Base-by-base conservation (phyloP, 2,329 filamentous ascomycete genomes). In the Microdochium trichocladiopsis region DNA sequence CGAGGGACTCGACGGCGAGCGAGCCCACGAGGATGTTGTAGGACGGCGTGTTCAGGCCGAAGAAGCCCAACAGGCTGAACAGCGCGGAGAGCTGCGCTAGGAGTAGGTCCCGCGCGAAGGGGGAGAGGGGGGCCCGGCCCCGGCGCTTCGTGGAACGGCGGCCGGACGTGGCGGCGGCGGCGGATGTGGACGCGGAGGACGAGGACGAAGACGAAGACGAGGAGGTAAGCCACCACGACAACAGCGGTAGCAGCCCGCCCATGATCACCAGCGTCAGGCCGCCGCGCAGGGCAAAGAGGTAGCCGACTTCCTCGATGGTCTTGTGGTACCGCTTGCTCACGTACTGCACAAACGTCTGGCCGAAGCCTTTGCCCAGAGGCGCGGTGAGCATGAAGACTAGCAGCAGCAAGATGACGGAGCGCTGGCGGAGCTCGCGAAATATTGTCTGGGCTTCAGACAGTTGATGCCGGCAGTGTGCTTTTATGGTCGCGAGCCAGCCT, bases 291-390 rank as follows among this genome's bases (percentile, higher is more conserved):
- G 60, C 57, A 16, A 63, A 53, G 37, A 61, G 54, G 43, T 58
- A 61, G 37, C 61, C 57, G 10, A 58, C 57, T 3, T 57, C 55
- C 36, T 60, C 54, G 23, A 62, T 50, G 11, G 58, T 56, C 55
- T 56, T 59, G 10, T 55, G 50, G 49, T 63, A 62, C 36, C 58
- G 57, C 50, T 60, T 61, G 48, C 59, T 64, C 48, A 60, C 58
- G 51, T 62, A 63, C 48, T 62, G 61, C 12, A 61, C 47, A 43
- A 64, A 56, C 11, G 52, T 50, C 21, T 50, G 24, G 2, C 43
- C 48, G 25, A 51, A 53, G 1, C 51, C 55, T 22, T 53, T 31
- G 25, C 33, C 47, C 11, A 56, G 41, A n/a, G 53, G 53, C 10
- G 48, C 50, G 23, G 47, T 18, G 12, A 56, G 25, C 36, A 51